Evolutionary conservation across 1,284 basidiomycete species (phyloP).

Genomic region (Pascua sp.): DNA sequence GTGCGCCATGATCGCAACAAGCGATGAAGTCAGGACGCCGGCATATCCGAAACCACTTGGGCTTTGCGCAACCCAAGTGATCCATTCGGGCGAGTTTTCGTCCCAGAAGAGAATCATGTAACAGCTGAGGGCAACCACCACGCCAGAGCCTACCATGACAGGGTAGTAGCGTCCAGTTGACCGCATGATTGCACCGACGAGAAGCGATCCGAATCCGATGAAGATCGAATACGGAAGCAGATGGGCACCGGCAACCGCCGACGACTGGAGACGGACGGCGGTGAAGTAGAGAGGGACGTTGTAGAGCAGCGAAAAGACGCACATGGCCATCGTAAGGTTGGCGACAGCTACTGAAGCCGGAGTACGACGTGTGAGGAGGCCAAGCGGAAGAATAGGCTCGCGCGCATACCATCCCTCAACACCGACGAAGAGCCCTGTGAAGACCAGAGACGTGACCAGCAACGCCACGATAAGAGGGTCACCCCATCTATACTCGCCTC

Average conservation of each 20-base stretch:
- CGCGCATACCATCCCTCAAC: conserved; percentile 69
- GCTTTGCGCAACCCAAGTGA: conserved; percentile 34
- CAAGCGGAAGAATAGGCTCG: conserved; percentile 79
- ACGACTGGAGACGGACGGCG: conserved; percentile 71
- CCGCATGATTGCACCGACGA: conserved; percentile 82
- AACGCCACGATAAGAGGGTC: conserved; percentile 67
- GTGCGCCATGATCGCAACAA: conserved; percentile 40
- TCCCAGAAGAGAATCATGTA: conserved; percentile 30
- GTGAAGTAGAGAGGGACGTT: conserved; percentile 87
- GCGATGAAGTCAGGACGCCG: conserved; percentile 33
- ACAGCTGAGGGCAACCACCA: conserved; percentile 24
- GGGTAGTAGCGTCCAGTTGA: conserved; percentile 73
- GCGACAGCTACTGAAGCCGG: conserved; percentile 72
- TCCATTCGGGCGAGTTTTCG: conserved; percentile 53
- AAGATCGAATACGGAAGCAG: conserved; percentile 63
- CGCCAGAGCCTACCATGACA: conserved; percentile 44
- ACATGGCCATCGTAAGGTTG: conserved; percentile 62
- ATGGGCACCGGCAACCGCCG: conserved; percentile 73
- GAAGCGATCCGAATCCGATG: conserved; percentile 74
- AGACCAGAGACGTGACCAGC: conserved; percentile 58
- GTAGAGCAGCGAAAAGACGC: conserved; percentile 79
- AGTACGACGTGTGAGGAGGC: conserved; percentile 61
- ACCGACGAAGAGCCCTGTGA: conserved; percentile 60
- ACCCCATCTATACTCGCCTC: conserved; percentile 55
- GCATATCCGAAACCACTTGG: conserved; percentile 41